Evolutionary conservation across 305 asterid genomes (phyloP).

Genomic region (Solanum aculeatissimum): DNA sequence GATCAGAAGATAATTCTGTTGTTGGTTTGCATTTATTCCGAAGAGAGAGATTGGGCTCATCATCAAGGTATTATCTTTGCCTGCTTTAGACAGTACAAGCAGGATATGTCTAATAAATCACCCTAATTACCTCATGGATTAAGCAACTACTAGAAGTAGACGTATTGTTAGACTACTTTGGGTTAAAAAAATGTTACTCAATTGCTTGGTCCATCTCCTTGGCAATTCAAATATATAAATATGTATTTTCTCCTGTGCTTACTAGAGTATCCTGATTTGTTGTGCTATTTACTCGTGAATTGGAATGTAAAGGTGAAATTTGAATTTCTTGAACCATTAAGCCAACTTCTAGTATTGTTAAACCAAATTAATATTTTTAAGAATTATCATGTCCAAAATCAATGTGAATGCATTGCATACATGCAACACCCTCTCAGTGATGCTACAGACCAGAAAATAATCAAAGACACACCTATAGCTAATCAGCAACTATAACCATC

Average conservation of each 20-base stretch:
- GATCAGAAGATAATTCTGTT: constrained; percentile 37
- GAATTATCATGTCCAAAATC: no score
- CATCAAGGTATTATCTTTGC: constrained; percentile 33
- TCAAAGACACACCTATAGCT: no score
- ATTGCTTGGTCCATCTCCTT: background rate
- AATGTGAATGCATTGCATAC: no score
- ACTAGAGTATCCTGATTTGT: background rate
- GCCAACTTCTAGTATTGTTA: no score
- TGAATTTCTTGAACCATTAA: no score
- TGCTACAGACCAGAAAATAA: no score
- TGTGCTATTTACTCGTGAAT: background rate
- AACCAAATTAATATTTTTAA: no score
- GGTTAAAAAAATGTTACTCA: background rate
- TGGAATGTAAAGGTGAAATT: background rate
- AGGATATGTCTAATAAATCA: background rate
- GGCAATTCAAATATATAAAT: background rate
- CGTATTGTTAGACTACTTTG: background rate
- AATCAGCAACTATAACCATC: no score
- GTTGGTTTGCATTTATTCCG: constrained; percentile 67
- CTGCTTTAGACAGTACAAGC: background rate
- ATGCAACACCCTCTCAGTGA: no score
- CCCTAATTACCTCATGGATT: background rate
- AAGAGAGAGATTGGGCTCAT: constrained; percentile 33
- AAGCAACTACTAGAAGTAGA: background rate
- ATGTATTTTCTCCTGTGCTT: background rate